A percentile compares a stretch with the other conserved stretches of the same genome.
These are phyloP conservation scores for Ceratobasidium sp. DNA, from an alignment of 1,284 basidiomycete species.

Conservation along the genomic window DNA sequence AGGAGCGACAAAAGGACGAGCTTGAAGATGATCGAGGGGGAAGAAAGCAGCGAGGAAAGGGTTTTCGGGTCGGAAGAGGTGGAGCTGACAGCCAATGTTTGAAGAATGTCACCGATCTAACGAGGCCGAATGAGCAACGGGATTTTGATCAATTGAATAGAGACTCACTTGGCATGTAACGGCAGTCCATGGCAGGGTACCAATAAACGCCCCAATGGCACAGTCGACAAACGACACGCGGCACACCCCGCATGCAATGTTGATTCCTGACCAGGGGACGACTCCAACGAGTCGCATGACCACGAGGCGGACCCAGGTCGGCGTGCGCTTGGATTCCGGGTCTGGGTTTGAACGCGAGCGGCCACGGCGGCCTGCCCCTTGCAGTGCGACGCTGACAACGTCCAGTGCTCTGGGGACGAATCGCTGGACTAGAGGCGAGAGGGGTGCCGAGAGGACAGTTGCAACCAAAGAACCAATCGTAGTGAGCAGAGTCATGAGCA, in stretches of 20 bases:
- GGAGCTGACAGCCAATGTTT: conserved; percentile 61
- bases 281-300: conserved; percentile 88
- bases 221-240: conserved; percentile 80
- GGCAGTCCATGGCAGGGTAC: conserved; percentile 81
- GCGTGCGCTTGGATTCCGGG: conserved; percentile 54
- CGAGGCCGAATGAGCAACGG: background rate
- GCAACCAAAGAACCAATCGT: conserved; percentile 84
- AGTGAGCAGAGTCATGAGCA: conserved; percentile 82
- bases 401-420: conserved; percentile 85
- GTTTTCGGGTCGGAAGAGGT: conserved; percentile 52
- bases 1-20: conserved; percentile 76
- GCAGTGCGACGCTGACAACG: conserved; percentile 76
- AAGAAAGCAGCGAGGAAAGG: conserved; percentile 76
- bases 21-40: conserved; percentile 77
- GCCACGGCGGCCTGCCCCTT: conserved; percentile 59
- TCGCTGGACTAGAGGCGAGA: conserved; percentile 82
- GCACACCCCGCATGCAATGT: conserved; percentile 91
- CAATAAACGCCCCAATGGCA: conserved; percentile 83
- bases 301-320: conserved; percentile 85
- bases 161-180: conserved; percentile 80
- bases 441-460: conserved; percentile 78
- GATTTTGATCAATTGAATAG: conserved; percentile 24
- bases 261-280: conserved; percentile 94
- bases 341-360: conserved; percentile 55
- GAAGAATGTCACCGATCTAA: conserved; percentile 83